These are phyloP conservation scores for Baorangia bicolor DNA, from an alignment of 768 basidiomycete genomes.

Conservation along the genomic window DNA sequence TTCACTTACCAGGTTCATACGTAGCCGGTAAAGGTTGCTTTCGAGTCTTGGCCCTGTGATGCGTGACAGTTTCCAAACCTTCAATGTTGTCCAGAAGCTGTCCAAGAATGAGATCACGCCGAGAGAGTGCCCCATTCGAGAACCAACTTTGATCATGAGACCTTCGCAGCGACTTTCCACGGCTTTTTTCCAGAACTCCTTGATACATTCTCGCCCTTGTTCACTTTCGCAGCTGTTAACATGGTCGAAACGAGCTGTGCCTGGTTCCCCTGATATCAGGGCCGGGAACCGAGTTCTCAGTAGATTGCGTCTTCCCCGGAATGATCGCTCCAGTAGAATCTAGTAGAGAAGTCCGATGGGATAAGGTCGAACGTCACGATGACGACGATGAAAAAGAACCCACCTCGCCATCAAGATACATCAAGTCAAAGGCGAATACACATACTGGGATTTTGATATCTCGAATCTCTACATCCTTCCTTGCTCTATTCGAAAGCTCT, in stretches of 20 bases:
- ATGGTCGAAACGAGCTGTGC: constrained; percentile 64
- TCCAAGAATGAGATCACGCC: constrained; percentile 7
- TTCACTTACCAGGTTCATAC: constrained; percentile 66
- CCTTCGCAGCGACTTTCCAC: constrained; percentile 83
- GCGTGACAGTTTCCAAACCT: constrained; percentile 34
- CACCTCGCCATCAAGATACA: constrained; percentile 82
- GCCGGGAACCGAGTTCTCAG: constrained; percentile 65
- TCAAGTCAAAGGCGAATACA: constrained; percentile 87
- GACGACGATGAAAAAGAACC: constrained; percentile 21
- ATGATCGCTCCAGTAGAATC: constrained; percentile 66
- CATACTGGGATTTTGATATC: constrained; percentile 79
- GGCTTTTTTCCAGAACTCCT: constrained; percentile 74
- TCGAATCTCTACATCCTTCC: constrained; percentile 74
- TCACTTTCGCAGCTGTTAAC: constrained; percentile 71
- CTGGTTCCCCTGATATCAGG: constrained; percentile 41
- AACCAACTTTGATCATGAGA: constrained; percentile 83
- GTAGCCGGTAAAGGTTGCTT: constrained; percentile 77
- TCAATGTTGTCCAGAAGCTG: constrained; percentile 66
- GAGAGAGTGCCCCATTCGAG: not conserved
- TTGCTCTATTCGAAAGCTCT: constrained; percentile 79
- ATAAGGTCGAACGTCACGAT: not conserved
- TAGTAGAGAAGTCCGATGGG: constrained; percentile 29
- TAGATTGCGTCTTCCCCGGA: constrained; percentile 66
- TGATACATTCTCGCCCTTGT: constrained; percentile 57
- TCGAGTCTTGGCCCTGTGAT: constrained; percentile 39